Evolutionary conservation across 2,329 filamentous ascomycete genomes (phyloP).

Genomic region (Pseudogymnoascus destructans): DNA sequence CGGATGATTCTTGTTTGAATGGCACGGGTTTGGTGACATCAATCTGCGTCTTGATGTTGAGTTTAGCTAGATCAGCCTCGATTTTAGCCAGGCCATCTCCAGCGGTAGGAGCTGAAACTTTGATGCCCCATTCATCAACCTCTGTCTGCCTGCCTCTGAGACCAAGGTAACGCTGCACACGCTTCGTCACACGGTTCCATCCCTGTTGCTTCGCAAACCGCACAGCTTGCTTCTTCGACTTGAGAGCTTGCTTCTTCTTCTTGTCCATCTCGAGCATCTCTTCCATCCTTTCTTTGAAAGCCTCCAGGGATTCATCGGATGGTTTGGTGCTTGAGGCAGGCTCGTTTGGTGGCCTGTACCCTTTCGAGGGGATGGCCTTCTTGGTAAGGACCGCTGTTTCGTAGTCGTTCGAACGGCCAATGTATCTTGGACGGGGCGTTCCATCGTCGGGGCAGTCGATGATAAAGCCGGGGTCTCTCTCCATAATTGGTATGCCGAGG

Average conservation of each 20-base stretch:
- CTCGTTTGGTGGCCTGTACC: slow-evolving; percentile 20
- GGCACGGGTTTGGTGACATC: slow-evolving; percentile 34
- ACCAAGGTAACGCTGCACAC: slow-evolving; percentile 58
- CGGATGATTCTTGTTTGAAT: slow-evolving; percentile 37
- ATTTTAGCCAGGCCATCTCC: slow-evolving; percentile 3
- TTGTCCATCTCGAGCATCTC: slow-evolving; percentile 37
- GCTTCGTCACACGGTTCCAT: slow-evolving; percentile 44
- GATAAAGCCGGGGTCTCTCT: slow-evolving; percentile 41
- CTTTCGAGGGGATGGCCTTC: slow-evolving; percentile 23
- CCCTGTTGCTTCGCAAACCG: slow-evolving; percentile 36
- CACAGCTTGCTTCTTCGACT: slow-evolving; percentile 36
- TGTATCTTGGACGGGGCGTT: slow-evolving; percentile 52
- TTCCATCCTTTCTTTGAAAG: slow-evolving; percentile 43
- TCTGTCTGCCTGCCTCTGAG: slow-evolving; percentile 33
- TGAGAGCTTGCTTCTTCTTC: slow-evolving; percentile 32
- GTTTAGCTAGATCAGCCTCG: slow-evolving; percentile 20
- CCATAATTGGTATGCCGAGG: slow-evolving; percentile 44
- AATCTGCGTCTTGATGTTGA: slow-evolving; percentile 24
- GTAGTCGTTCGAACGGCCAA: slow-evolving; percentile 42
- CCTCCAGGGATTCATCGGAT: slow-evolving; percentile 29
- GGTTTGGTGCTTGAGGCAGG: slow-evolving; percentile 22
- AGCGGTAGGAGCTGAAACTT: background rate
- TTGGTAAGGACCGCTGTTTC: slow-evolving; percentile 21
- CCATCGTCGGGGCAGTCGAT: slow-evolving; percentile 47
- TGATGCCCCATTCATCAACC: background rate